Conservation (phyloP, 1,139 yeast genomes). For the Diutina rugosa region DNA sequence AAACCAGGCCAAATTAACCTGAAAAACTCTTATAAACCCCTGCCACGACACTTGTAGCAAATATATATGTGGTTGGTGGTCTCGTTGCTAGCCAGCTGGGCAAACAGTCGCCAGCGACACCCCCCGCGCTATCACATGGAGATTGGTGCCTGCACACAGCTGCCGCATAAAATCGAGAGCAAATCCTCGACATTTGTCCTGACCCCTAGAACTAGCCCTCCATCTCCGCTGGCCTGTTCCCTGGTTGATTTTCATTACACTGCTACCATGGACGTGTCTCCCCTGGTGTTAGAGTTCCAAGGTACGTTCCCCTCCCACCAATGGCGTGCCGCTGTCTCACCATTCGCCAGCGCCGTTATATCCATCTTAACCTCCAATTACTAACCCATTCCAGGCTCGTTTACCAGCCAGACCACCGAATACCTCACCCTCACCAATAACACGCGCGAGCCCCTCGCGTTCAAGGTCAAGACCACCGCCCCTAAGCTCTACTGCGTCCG, state of each 20-base stretch:
- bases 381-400: conserved; percentile 36
- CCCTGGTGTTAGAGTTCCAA: conserved; percentile 52
- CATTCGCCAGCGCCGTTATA: not conserved
- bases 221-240: not conserved
- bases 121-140: not conserved
- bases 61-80: too few species aligned
- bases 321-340: not conserved
- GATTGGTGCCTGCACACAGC: not conserved
- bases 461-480: conserved; percentile 96
- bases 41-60: too few species aligned
- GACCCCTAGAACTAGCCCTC: not conserved
- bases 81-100: too few species aligned
- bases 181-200: not conserved
- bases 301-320: conserved; percentile 27
- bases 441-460: conserved; percentile 53
- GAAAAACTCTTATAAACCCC: too few species aligned
- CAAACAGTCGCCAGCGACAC: not conserved
- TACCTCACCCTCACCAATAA: conserved; percentile 58
- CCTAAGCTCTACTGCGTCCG: conserved; percentile 94
- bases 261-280: conserved; percentile 44
- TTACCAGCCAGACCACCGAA: conserved; percentile 62
- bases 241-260: conserved; percentile 1
- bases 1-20: too few species aligned
- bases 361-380: conserved; percentile 1
- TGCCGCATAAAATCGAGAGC: conserved; percentile 1